Evolutionary conservation across 495 filamentous ascomycete species (phyloP).

Genomic region (Durotheca rogersii): DNA sequence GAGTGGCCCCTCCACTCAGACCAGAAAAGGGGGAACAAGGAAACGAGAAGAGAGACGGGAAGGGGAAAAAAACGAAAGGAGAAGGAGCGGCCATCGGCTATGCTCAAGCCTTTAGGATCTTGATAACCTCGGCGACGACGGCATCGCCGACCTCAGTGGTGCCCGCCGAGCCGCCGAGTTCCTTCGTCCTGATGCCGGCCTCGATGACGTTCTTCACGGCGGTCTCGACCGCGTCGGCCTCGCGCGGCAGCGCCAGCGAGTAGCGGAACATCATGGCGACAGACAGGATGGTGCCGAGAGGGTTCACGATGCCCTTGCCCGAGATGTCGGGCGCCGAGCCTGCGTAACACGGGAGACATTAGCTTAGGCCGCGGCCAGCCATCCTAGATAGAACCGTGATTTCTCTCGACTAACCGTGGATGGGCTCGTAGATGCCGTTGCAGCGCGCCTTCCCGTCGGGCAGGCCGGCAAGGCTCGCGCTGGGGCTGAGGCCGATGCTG

Average conservation of each 20-base stretch:
- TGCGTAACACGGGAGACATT: slow-evolving; percentile 17
- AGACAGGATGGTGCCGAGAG: slow-evolving; percentile 78
- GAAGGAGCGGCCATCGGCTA: no score
- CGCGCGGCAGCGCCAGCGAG: slow-evolving; percentile 71
- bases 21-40: not conserved
- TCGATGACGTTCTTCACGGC: slow-evolving; percentile 80
- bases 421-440: slow-evolving; percentile 95
- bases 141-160: slow-evolving; percentile 85
- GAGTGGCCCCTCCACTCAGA: no score
- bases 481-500: slow-evolving; percentile 84
- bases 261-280: slow-evolving; percentile 93
- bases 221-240: slow-evolving; percentile 73
- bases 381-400: not conserved
- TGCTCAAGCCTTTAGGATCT: slow-evolving; percentile 47
- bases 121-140: slow-evolving; percentile 66
- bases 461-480: slow-evolving; percentile 81
- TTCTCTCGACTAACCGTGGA: slow-evolving; percentile 78
- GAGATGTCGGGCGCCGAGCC: slow-evolving; percentile 76
- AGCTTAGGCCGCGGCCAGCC: slow-evolving; percentile 12
- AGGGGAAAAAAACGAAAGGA: no score
- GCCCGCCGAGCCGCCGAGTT: slow-evolving; percentile 70
- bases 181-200: slow-evolving; percentile 68
- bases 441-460: slow-evolving; percentile 74
- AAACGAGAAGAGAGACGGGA: not conserved
- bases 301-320: slow-evolving; percentile 86